Base-by-base conservation (phyloP, 2,329 filamentous ascomycete species). In the Trichoderma asperellum region DNA sequence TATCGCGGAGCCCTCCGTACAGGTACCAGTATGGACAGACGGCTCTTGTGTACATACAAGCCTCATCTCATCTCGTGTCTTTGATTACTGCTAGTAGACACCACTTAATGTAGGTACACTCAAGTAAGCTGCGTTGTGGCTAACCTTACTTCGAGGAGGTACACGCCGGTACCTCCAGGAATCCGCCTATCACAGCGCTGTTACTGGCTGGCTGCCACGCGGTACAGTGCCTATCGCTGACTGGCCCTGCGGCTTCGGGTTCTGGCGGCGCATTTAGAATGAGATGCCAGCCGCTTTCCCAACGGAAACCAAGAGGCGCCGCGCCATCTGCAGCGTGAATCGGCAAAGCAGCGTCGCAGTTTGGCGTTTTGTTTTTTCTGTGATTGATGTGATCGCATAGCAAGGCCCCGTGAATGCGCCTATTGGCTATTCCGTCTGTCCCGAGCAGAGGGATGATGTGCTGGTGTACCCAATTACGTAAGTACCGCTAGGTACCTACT, bases 191-290 rank as follows among this genome's bases (percentile, higher is more conserved):
- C 29, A n/a, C 27, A 59, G 32, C 56, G 47, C 47, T 49, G 47
- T 10, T 5, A 49, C 47, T 49, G 47, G 47, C 52, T 49, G 59
- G 35, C 53, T 65, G 69, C 69, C 69, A 70, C 69, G 69, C 69
- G 69, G 40, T 64, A 65, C 69, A 52, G 55, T 60, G 65, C 27
- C 65, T 49, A 64, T 70, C 66, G 65, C 69, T 70, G 58, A 70
- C 52, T 70, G 69, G 69, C 58, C 58, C 53, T 61, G 34, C 65
- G 57, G 43, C 40, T 53, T 56, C 55, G 56, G 65, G 65, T 53
- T 47, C 52, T 66, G 29, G 35, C 63, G 63, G 63, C 63, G 63
- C 63, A 55, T 58, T 40, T 61, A 40, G 43, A 53, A 52, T 7
- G 16, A 43, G 40, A 43, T 60, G 43, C 52, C 52, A 55, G 62